These are phyloP conservation scores for Striga hermonthica DNA, from an alignment of 305 asterid genomes.

Conservation along the genomic window DNA sequence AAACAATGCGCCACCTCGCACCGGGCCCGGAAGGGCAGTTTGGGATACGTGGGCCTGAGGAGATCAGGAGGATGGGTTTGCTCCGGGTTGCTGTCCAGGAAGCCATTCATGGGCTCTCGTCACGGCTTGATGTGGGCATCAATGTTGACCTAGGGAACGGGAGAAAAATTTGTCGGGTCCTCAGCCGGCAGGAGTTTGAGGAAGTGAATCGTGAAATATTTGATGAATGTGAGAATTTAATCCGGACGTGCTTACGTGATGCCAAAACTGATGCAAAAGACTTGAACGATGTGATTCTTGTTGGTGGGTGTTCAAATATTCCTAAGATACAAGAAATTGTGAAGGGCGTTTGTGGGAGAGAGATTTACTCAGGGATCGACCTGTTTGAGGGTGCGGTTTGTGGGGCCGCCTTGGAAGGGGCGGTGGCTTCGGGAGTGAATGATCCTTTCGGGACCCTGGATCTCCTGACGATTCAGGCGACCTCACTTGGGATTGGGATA, in stretches of 20 bases:
- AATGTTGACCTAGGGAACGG: constrained; percentile 66
- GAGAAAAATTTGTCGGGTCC: constrained; percentile 47
- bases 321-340: constrained; percentile 51
- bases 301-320: constrained; percentile 83
- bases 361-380: constrained; percentile 52
- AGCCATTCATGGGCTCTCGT: constrained; percentile 73
- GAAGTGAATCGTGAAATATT: constrained; percentile 57
- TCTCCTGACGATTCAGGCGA: constrained; percentile 76
- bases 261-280: constrained; percentile 61
- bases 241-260: constrained; percentile 50
- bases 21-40: constrained; percentile 64
- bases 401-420: constrained; percentile 94
- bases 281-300: constrained; percentile 65
- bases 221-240: constrained; percentile 52
- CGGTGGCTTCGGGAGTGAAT: constrained; percentile 69
- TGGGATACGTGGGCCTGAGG: constrained; percentile 59
- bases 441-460: constrained; percentile 86
- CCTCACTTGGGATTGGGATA: constrained; percentile 70
- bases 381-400: constrained; percentile 84
- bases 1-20: constrained; percentile 58
- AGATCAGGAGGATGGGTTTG: constrained; percentile 64
- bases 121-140: constrained; percentile 40
- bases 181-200: constrained; percentile 63
- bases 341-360: constrained; percentile 39
- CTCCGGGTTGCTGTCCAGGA: constrained; percentile 86